Evolutionary conservation across 805 yeast species (phyloP), one percentile per base, ranked within the genome.

Genomic region (Vanderwaltozyma verrucispora): DNA sequence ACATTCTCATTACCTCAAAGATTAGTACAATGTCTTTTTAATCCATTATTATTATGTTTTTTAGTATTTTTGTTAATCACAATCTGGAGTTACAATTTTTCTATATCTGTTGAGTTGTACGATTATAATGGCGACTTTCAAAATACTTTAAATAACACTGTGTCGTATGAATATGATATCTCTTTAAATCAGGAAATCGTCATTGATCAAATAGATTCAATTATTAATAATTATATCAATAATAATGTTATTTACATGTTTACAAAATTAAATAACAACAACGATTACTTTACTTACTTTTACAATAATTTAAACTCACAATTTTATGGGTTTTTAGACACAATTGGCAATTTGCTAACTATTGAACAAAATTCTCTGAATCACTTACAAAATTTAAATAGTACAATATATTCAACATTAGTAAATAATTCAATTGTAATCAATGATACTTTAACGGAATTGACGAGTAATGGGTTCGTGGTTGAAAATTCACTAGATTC

Each of bases 1-100:
- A 6, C 23, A 7, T 39, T 41, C 5, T 43, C 46, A 13, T 19
- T 44, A 20, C 45, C 43, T 4, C 44, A 38, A 40, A 41, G 50
- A 15, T 38, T 46, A 21, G 17, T 42, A 28, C 26, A 26, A 14
- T 44, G 45, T 30, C 30, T 40, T 8, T 39, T 46, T 35, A 38
- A 39, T 21, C 48, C 50, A 2, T 21, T 36, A 16, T 15, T 41
- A n/a, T 33, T 46, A 34, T 34, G 35, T n/a, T 26, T 43, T 20
- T 26, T 34, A 40, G 16, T 21, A 36, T 10, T 25, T 23, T 13
- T 26, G 15, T 14, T 26, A 26, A 26, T n/a, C 36, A 38, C 23
- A 7, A 9, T 21, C 9, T 21, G 23, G 23, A 21, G 9, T 7
- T 21, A 21, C 9, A 21, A 21, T 21, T 7, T 9, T 21, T 21